A percentile compares a stretch with the other conserved stretches of the same genome.
Evolutionary conservation across 1,139 yeast genomes (phyloP).

Genomic region (Blastobotrys capitulatus): DNA sequence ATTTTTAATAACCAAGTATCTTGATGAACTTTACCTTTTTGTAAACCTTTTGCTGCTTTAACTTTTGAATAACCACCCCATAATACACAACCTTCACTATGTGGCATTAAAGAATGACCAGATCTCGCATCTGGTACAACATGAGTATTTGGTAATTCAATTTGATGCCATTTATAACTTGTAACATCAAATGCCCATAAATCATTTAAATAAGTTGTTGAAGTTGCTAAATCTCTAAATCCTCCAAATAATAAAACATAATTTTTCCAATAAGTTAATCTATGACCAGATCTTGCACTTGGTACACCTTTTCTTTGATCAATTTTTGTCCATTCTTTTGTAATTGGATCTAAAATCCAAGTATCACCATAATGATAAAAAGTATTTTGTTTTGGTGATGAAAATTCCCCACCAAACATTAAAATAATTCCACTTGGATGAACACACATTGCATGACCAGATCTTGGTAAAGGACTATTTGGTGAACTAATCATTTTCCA

Average conservation of each 20-base stretch:
- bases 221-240: slow-evolving; percentile 80
- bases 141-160: slow-evolving; percentile 80
- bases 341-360: slow-evolving; percentile 80
- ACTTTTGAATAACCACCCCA: slow-evolving; percentile 96
- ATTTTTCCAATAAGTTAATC: slow-evolving; percentile 89
- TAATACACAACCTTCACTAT: slow-evolving; percentile 75
- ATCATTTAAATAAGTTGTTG: slow-evolving; percentile 79
- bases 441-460: slow-evolving; percentile 90
- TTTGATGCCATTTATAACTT: slow-evolving; percentile 83
- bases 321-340: slow-evolving; percentile 86
- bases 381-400: slow-evolving; percentile 92
- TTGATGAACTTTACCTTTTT: slow-evolving; percentile 84
- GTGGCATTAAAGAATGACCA: slow-evolving; percentile 84
- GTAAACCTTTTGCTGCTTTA: slow-evolving; percentile 82
- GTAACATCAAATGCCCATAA: slow-evolving; percentile 91
- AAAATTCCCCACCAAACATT: slow-evolving; percentile 94
- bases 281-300: slow-evolving; percentile 84
- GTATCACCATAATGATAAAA: slow-evolving; percentile 96
- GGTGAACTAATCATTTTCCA: slow-evolving; percentile 81
- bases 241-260: slow-evolving; percentile 85
- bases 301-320: slow-evolving; percentile 76
- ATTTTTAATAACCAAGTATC: slow-evolving; percentile 88
- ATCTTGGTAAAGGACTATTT: slow-evolving; percentile 86
- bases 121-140: slow-evolving; percentile 86
- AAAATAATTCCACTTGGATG: slow-evolving; percentile 86